These are phyloP conservation scores for Trichoderma asperelloides DNA, from an alignment of 495 filamentous ascomycete species.

Conservation along the genomic window DNA sequence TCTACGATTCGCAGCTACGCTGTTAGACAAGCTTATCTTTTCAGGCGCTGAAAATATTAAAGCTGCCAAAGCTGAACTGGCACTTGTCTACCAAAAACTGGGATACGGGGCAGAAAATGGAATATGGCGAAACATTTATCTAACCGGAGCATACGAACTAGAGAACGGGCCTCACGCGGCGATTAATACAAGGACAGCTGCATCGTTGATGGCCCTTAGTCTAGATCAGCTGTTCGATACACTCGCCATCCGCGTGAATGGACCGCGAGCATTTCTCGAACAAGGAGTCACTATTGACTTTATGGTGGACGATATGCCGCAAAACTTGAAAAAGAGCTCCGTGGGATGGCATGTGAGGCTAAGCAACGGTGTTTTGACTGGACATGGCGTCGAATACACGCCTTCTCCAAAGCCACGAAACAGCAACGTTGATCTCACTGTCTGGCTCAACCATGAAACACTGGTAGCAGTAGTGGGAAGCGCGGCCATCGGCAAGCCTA, in stretches of 20 bases:
- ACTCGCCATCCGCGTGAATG: background rate
- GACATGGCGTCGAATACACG: background rate
- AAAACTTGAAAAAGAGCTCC: background rate
- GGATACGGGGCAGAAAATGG: conserved; percentile 20
- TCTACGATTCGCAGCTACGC: background rate
- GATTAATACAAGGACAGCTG: background rate
- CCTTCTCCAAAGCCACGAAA: background rate
- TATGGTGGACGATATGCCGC: background rate
- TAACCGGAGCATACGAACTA: conserved; percentile 12
- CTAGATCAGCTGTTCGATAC: background rate
- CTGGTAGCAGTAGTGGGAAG: background rate
- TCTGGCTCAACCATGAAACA: background rate
- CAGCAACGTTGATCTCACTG: background rate
- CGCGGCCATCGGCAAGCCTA: background rate
- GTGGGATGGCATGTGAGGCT: background rate
- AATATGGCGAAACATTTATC: conserved; percentile 15
- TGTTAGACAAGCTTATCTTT: background rate
- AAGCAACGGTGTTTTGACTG: background rate
- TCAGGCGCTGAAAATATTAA: background rate
- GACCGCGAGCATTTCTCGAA: background rate
- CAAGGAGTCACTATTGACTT: background rate
- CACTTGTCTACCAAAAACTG: conserved; percentile 17
- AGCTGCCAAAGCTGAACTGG: background rate
- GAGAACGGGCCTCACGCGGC: background rate
- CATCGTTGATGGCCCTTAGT: background rate